Evolutionary conservation across 2,329 filamentous ascomycete species (phyloP), one percentile per base, ranked within the genome.

Genomic region (Acrocalymma vagum): DNA sequence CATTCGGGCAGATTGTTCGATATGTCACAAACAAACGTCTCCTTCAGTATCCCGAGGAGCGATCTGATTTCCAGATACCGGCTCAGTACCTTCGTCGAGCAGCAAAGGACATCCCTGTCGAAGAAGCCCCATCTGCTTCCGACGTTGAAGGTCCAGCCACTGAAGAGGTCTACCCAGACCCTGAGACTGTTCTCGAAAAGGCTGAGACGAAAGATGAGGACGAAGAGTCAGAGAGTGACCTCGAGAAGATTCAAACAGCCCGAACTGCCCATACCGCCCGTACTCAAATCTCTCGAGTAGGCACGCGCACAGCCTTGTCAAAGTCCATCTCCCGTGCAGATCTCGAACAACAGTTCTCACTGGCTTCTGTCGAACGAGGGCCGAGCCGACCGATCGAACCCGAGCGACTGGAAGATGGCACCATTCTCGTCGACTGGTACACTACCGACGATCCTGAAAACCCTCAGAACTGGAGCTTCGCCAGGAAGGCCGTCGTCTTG

Each of bases 21-120:
- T 79, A 72, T 53, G 33, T 77, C 38, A 81, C 81, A 3, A 64
- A 67, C 21, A 82, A 82, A 57, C 73, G 67, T 27, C 58, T 79
- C 28, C 70, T 86, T 9, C 73, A 76, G 42, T 85, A 85, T 45
- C 81, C 82, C 11, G 83, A 85, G 68, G 83, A 86, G 48, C 70
- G 70, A 44, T 52, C 76, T 15, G 80, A 71, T 51, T 86, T 84
- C 51, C 57, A 76, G 42, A 68, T 79, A 4, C 82, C 81, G 2
- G 46, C 51, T 30, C 53, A 57, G 20, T 79, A 79, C 48, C 63
- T 57, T 6, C 51, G 60, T 1, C 49, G 59, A 8, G 31, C 32
- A 20, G 39, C 42, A 4, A 38, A 55, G 0, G 45, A 49, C 24
- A 48, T 47, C 22, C 27, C 44, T 9, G 23, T 35, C 14, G 51